Evolutionary conservation across 805 yeast genomes (phyloP).

Genomic region (Kuraishia hungarica): DNA sequence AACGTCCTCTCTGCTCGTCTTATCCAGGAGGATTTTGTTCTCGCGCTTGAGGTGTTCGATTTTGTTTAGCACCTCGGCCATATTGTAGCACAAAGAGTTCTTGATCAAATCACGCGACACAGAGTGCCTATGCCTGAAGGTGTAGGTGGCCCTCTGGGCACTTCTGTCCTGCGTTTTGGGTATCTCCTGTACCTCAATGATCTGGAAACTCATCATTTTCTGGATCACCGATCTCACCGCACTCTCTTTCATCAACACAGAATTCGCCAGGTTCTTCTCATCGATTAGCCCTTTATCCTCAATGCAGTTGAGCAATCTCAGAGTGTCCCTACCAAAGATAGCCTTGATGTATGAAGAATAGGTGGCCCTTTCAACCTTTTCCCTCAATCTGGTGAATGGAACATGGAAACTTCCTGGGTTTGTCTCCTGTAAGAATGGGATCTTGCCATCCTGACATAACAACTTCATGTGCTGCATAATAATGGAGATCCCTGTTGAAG

Average conservation of each 20-base stretch:
- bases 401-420: constrained; percentile 51
- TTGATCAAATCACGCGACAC: constrained; percentile 26
- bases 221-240: constrained; percentile 67
- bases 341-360: constrained; percentile 52
- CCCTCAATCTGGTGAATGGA: constrained; percentile 47
- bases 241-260: constrained; percentile 69
- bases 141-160: constrained; percentile 77
- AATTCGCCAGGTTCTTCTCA: constrained; percentile 71
- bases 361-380: constrained; percentile 35
- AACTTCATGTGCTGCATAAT: constrained; percentile 56
- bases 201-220: constrained; percentile 56
- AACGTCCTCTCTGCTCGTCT: constrained; percentile 86
- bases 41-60: constrained; percentile 47
- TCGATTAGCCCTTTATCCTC: constrained; percentile 65
- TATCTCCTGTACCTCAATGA: constrained; percentile 85
- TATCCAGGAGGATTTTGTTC: constrained; percentile 61
- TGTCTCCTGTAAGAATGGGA: constrained; percentile 55
- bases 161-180: constrained; percentile 90
- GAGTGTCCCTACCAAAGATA: constrained; percentile 57
- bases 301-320: constrained; percentile 72
- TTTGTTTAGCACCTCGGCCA: constrained; percentile 41
- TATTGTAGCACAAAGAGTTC: constrained; percentile 39
- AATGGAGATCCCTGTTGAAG: background rate
- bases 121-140: constrained; percentile 57
- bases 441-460: constrained; percentile 37